Evolutionary conservation across 352 stramenopile species (phyloP), one percentile per base, ranked within the genome.

Genomic region (Vaucheria bursata): DNA sequence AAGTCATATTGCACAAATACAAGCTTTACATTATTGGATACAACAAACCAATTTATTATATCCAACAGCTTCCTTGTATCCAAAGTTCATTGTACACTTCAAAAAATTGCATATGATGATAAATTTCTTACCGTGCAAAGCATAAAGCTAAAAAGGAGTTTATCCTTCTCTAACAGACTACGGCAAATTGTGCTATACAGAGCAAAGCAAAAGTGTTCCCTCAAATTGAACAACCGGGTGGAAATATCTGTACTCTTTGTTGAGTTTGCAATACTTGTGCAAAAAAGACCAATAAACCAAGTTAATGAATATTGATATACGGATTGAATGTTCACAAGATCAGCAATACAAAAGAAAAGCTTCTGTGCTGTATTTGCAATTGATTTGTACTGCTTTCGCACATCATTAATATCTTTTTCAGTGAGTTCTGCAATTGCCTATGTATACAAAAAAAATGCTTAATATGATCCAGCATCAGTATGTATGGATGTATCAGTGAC

Each of bases 271-370:
- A 96, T 96, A 50, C 89, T 95, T n/a, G 85, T 67, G 76, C 93
- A 87, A 75, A 96, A 96, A 32, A 96, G 79, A 59, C 92, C 91
- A 77, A 95, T 93, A 78, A 95, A 96, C 91, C 91, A 96, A 2
- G 88, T 91, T 5, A 96, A 84, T 33, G 89, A 94, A 78, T 96
- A 96, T 79, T 95, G 91, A 82, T 96, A 96, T 45, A 95, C 90
- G 0, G 91, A 91, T 76, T 96, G 90, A 75, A 96, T 95, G 85
- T 96, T 95, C 40, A 90, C 90, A 49, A 96, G 89, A 75, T 95
- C 89, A 34, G 94, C 89, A 79, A 96, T 96, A 79, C 90, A 96
- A 80, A 96, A 96, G 85, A 95, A 96, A n/a, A 96, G 78, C 40
- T 95, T 91, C 79, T 95, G 90, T 35, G 89, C 93, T 38, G 88